phyloP scores from a whole-genome alignment of 169 alveolate genomes.

The Eimeria necatrix region DNA sequence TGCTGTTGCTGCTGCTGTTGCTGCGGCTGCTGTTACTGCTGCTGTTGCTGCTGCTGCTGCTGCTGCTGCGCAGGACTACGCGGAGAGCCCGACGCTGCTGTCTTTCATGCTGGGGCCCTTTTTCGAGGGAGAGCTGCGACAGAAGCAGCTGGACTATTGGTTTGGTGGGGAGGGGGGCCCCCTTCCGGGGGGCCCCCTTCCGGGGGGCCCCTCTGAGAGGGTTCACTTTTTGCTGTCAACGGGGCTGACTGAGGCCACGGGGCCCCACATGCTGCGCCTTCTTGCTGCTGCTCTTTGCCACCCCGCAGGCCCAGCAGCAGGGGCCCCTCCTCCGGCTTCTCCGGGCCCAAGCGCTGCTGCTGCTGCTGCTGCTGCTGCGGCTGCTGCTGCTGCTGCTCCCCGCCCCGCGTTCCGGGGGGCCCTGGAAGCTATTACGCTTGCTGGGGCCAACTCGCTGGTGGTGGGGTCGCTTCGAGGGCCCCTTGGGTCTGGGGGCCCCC shows the following conservation, averaged over 20 bases:
- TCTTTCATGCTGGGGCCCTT: slow-evolving; percentile 29
- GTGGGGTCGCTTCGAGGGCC: no score
- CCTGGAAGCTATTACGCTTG: no score
- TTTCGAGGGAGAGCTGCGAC: neutral
- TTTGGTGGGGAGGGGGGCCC: neutral
- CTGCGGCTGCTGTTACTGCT: no score
- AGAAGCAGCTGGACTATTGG: neutral
- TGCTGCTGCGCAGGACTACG: neutral
- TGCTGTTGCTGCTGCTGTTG: no score
- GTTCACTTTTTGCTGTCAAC: neutral
- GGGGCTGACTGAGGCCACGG: neutral
- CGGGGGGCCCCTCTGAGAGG: neutral
- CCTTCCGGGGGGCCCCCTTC: no score
- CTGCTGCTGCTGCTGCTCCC: no score
- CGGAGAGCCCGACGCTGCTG: slow-evolving; percentile 52
- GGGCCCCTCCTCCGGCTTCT: no score
- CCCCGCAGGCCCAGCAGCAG: neutral
- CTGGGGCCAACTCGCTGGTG: no score
- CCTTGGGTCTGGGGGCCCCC: no score
- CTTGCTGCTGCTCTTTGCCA: slow-evolving; percentile 21
- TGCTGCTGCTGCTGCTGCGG: no score
- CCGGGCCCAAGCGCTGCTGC: no score
- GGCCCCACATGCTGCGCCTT: slow-evolving; percentile 27
- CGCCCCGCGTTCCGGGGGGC: no score
- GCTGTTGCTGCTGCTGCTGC: slow-evolving; percentile 26